phyloP scores from a whole-genome alignment of 1,284 basidiomycete genomes.

The Porphyrellus sp. region DNA sequence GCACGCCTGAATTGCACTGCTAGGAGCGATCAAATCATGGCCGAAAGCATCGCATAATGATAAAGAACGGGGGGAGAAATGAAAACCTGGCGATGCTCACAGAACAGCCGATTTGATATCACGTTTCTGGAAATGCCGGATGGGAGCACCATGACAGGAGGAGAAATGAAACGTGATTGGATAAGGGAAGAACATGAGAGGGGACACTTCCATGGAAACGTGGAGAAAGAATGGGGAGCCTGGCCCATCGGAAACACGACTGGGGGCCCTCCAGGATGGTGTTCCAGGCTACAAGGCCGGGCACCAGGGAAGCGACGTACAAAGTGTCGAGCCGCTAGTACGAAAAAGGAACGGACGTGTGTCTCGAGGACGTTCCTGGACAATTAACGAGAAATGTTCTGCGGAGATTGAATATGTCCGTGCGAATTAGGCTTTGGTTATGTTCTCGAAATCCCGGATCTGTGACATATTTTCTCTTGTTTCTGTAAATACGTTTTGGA shows the following conservation, averaged over 20 bases:
- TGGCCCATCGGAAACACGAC: neutral
- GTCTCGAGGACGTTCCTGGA: slow-evolving; percentile 36
- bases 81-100: slow-evolving; percentile 31
- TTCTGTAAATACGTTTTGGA: slow-evolving; percentile 41
- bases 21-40: slow-evolving; percentile 32
- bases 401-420: slow-evolving; percentile 37
- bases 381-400: slow-evolving; percentile 30
- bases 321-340: slow-evolving; percentile 24
- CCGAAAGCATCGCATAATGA: slow-evolving; percentile 34
- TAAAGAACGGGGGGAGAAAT: slow-evolving; percentile 25
- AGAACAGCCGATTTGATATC: slow-evolving; percentile 36
- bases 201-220: slow-evolving; percentile 26
- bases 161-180: slow-evolving; percentile 26
- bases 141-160: slow-evolving; percentile 12
- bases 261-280: neutral
- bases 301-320: slow-evolving; percentile 16
- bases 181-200: slow-evolving; percentile 12
- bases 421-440: slow-evolving; percentile 38
- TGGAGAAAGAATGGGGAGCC: neutral
- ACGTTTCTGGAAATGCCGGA: slow-evolving; percentile 34
- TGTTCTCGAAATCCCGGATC: slow-evolving; percentile 41
- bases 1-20: slow-evolving; percentile 21
- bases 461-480: slow-evolving; percentile 42
- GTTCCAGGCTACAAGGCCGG: too few species aligned
- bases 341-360: slow-evolving; percentile 23